A percentile compares a stretch with the other conserved stretches of the same genome.
These are phyloP conservation scores for Sclerotinia trifoliorum DNA, from an alignment of 2,329 filamentous ascomycete genomes.

Conservation along the genomic window DNA sequence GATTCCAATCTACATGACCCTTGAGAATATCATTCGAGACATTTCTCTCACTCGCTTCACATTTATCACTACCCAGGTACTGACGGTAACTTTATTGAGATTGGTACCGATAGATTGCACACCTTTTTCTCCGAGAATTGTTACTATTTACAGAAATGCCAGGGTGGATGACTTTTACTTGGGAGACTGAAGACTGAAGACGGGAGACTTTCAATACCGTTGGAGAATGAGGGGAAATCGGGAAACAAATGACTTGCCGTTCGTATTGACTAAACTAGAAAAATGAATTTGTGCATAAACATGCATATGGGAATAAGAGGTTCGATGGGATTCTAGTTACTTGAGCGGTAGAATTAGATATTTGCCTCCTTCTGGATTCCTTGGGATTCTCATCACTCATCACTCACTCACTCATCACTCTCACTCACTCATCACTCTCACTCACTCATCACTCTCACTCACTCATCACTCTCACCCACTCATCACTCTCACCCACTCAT, in stretches of 20 bases:
- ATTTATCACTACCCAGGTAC: not conserved
- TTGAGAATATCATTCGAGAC: not conserved
- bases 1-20: not conserved
- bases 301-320: not conserved
- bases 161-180: not conserved
- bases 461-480: not conserved
- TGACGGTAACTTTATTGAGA: not conserved
- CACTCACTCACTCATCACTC: no score
- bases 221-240: not conserved
- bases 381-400: not conserved
- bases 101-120: not conserved
- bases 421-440: no score
- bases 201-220: not conserved
- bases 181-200: not conserved
- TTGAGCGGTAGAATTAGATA: no score
- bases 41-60: not conserved
- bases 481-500: no score
- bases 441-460: not conserved
- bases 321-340: not conserved
- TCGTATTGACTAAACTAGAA: constrained; percentile 13
- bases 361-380: not conserved
- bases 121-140: not conserved
- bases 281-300: not conserved
- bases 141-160: not conserved
- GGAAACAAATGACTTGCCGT: not conserved